Base-by-base conservation (phyloP, 2,329 filamentous ascomycete species). In the Stagonosporopsis chrysanthemi region DNA sequence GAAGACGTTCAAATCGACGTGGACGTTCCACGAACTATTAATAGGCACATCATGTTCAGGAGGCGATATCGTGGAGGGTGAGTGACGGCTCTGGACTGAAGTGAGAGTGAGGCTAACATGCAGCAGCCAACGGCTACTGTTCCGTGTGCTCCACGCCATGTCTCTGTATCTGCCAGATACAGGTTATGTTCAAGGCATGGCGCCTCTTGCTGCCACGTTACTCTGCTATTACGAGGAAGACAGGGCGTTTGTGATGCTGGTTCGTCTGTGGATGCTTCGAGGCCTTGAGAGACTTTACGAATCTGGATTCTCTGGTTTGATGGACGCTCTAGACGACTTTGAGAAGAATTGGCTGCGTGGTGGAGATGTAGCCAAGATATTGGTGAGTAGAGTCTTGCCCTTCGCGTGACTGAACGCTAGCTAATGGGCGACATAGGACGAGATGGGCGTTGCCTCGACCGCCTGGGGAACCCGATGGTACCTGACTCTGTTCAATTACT, bases 391-490 rank as follows among this genome's bases (percentile, higher is more conserved):
- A 52, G 33, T 39, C 45, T 56, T 38, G 46, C 28, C 47, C 39
- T 9, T 38, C 14, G 28, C 28, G 33, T 54, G 26, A 43, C 42
- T 39, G 48, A 44, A 22, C 35, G 23, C 33, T 48, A 50, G 62
- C 69, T 75, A 56, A 74, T 26, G 19, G 44, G 41, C 52, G 12
- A 33, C 56, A 52, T 63, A 92, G 89, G 84, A 84, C 44, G 89
- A 93, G 60, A 83, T 97, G 28, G 83, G 84, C 61, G 95, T 99
- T 66, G 87, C 91, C 39, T 87, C 91, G 17, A 97, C 92, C 2
- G 89, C 93, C n/a, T 99, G 97, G 73, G 95, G 93, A 29, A 98
- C 94, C 4, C 85, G 93, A 49, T 99, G 95, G 95, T 99, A 99
- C 74, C 83, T 99, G 48, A 99, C 95, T 2, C 82, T 99, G 8